Base-by-base conservation (phyloP, 352 stramenopile species). In the Blastocystis sp. region DNA sequence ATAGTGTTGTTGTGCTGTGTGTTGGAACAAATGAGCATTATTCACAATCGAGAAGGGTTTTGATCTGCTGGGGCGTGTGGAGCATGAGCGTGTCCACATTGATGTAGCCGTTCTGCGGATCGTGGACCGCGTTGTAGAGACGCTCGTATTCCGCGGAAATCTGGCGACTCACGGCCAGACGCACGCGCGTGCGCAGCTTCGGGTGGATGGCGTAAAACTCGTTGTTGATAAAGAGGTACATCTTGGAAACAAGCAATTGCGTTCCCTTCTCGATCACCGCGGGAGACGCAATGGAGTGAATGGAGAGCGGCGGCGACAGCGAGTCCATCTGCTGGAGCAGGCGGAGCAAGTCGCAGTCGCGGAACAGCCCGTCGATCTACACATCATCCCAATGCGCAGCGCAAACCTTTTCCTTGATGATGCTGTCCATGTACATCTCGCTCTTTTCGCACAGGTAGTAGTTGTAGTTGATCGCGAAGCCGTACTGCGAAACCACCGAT, bases 41-140 rank as follows among this genome's bases (percentile, higher is more conserved):
- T 64, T 81, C 71, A 81, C 71, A 81, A 34, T 81, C 71, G 17
- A 81, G 71, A 21, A 81, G 61, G 9, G 71, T 81, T 70, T 69
- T 64, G 23, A 81, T 81, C 61, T 81, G 71, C 41, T 81, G 53
- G 4, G 71, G 71, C 14, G 71, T 81, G 23, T 81, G 71, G n/a
- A 81, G 10, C 34, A 81, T 81, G 14, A 81, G 62, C 38, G 53
- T 40, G 28, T 81, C 71, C 53, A 69, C 53, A 23, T 69, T 71
- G 23, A 81, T 77, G 61, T 81, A 81, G 7, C 71, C 71, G n/a
- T 81, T 81, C n/a, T 81, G 14, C 28, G 71, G 71, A 23, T 81
- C 71, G 34, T 81, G 71, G 9, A 81, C 61, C 17, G 71, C 71
- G 34, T 62, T 81, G 41, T 81, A 81, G 9, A 81, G n/a, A 34